These are phyloP conservation scores for Yarrowia keelungensis DNA, from an alignment of 805 yeast species.

Conservation along the genomic window DNA sequence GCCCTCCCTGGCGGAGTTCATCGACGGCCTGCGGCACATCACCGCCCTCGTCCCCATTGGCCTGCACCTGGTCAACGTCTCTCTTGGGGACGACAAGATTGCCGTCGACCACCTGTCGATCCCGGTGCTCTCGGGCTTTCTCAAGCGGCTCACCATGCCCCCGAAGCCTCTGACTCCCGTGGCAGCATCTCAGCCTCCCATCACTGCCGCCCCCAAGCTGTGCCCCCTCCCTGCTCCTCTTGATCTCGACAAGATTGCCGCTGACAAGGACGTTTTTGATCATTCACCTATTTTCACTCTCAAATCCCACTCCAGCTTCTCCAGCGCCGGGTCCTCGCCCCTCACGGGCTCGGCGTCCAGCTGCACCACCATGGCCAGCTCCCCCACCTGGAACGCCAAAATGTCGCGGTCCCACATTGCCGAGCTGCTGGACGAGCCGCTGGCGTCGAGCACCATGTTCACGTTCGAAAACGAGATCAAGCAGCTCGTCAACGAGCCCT, in stretches of 20 bases:
- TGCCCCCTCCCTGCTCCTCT: background rate
- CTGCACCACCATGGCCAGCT: constrained; percentile 32
- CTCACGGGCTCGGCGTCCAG: constrained; percentile 32
- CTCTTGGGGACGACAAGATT: background rate
- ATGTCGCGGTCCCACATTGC: constrained; percentile 3
- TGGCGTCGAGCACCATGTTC: constrained; percentile 10
- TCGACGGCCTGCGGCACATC: constrained; percentile 1
- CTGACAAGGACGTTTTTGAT: background rate
- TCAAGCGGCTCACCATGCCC: constrained; percentile 12
- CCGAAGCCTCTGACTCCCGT: background rate
- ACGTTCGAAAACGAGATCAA: constrained; percentile 15
- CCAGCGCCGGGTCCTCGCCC: background rate
- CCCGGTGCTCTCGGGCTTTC: constrained; percentile 8
- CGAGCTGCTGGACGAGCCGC: constrained; percentile 30
- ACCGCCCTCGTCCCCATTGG: constrained; percentile 8
- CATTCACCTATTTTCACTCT: background rate
- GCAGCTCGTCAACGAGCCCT: constrained; percentile 26
- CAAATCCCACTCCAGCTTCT: constrained; percentile 22
- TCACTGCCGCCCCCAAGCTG: background rate
- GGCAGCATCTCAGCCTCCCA: background rate
- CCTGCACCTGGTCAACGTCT: background rate
- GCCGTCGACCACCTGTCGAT: constrained; percentile 15
- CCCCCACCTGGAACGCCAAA: constrained; percentile 24
- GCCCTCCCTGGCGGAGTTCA: background rate
- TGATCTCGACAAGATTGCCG: background rate